Conservation (phyloP, 192 early-diverging fungal genomes). For the Coemansia sp. region DNA sequence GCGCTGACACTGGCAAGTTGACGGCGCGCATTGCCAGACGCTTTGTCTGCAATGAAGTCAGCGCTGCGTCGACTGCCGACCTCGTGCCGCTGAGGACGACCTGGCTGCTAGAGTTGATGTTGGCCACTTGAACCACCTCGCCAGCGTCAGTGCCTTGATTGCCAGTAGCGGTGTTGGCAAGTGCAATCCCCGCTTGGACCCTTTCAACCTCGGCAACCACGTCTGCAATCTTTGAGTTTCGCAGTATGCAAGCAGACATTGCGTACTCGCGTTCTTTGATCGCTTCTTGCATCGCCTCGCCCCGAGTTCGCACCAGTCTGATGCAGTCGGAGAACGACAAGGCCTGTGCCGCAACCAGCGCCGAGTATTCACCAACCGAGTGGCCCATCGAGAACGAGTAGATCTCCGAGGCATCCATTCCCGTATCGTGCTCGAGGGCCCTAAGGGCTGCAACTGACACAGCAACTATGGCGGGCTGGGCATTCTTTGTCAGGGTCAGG, state of each 20-base stretch:
- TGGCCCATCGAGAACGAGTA: constrained; percentile 88
- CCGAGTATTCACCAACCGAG: constrained; percentile 90
- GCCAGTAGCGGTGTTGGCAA: not conserved
- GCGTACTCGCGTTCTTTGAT: constrained; percentile 71
- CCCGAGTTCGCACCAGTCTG: constrained; percentile 79
- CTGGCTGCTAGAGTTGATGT: constrained; percentile 81
- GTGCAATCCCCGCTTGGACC: constrained; percentile 31
- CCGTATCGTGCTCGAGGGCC: constrained; percentile 79
- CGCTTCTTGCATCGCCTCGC: constrained; percentile 82
- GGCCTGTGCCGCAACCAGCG: constrained; percentile 66
- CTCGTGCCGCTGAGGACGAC: constrained; percentile 89
- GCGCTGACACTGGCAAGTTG: constrained; percentile 90
- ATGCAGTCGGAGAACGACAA: constrained; percentile 77
- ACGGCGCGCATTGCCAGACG: constrained; percentile 85
- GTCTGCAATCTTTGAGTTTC: constrained; percentile 65
- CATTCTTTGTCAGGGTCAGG: constrained; percentile 69
- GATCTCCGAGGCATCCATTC: constrained; percentile 68
- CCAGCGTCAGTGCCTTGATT: constrained; percentile 3
- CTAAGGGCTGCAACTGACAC: constrained; percentile 84
- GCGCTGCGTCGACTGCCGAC: constrained; percentile 82
- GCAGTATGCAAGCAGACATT: constrained; percentile 88
- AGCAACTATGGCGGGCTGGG: constrained; percentile 91
- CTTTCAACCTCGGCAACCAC: constrained; percentile 55
- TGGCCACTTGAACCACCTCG: constrained; percentile 83
- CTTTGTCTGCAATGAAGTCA: constrained; percentile 72